Evolutionary conservation across 768 basidiomycete species (phyloP).

Genomic region (Pleurotus platypus): DNA sequence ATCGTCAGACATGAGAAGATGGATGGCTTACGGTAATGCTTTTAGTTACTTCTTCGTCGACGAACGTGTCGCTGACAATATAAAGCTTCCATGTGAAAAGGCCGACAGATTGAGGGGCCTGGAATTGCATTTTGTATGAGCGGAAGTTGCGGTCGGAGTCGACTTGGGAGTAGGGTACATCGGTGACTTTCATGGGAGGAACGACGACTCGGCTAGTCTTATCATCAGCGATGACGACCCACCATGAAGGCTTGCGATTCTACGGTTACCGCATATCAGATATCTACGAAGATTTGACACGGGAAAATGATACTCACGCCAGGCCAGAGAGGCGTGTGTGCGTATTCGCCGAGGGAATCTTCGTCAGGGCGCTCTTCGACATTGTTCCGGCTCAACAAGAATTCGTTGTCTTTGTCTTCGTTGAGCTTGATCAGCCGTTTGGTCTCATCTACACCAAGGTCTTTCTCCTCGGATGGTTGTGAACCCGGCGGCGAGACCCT

Average conservation of each 20-base stretch:
- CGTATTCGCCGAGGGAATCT: slow-evolving; percentile 45
- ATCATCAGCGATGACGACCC: slow-evolving; percentile 86
- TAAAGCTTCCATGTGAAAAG: slow-evolving; percentile 87
- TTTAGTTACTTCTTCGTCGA: slow-evolving; percentile 71
- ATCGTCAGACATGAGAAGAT: neutral
- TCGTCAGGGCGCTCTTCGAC: slow-evolving; percentile 55
- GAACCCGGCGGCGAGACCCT: slow-evolving; percentile 59
- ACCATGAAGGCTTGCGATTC: slow-evolving; percentile 91
- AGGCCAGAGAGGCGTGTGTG: slow-evolving; percentile 95
- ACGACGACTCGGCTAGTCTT: slow-evolving; percentile 84
- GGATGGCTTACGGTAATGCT: slow-evolving; percentile 64
- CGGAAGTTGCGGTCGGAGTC: slow-evolving; percentile 60
- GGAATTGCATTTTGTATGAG: slow-evolving; percentile 90
- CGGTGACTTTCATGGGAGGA: slow-evolving; percentile 77
- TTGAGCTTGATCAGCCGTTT: slow-evolving; percentile 44
- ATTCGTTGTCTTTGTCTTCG: slow-evolving; percentile 66
- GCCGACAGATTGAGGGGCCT: slow-evolving; percentile 83
- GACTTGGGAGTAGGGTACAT: slow-evolving; percentile 64
- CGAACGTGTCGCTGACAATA: slow-evolving; percentile 83
- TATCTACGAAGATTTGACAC: neutral
- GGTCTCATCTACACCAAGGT: slow-evolving; percentile 43
- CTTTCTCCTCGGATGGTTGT: slow-evolving; percentile 27
- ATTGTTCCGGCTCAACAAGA: slow-evolving; percentile 60
- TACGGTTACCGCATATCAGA: slow-evolving; percentile 24
- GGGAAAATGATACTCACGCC: slow-evolving; percentile 45